Evolutionary conservation across 2,329 filamentous ascomycete species (phyloP), one percentile per base, ranked within the genome.

Genomic region (Hypoxylon sp.): DNA sequence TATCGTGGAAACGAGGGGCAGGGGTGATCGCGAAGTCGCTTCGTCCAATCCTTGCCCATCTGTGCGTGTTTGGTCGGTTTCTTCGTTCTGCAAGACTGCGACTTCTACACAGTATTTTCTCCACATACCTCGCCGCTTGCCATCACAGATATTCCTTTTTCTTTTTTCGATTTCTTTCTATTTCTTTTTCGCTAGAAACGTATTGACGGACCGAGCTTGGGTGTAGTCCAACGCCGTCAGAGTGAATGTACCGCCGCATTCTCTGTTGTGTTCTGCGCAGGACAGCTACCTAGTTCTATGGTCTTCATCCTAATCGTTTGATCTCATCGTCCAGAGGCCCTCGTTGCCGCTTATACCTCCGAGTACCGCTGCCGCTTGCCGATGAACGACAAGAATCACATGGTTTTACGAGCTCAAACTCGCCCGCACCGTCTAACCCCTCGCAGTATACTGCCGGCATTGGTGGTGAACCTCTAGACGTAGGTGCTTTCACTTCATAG

Each of bases 1-100:
- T 68, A 68, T 68, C 67, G 59, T 69, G 54, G 59, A 65, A 67
- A 62, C 52, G 59, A 63, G 59, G 62, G 54, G 51, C 61, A 65
- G 67, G 67, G 64, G 59, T 41, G 59, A 20, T 69, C 54, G 55
- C 59, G 59, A 65, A 64, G 47, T 68, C 64, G 61, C 67, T 69
- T 66, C 64, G 54, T 60, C 51, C 55, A 62, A 62, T 48, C 59
- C 59, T 62, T 62, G 59, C 51, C 55, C 59, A 64, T 67, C 61
- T 62, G 61, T 66, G 49, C 57, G 61, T 62, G 58, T 59, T 41
- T 59, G 59, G 56, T 41, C 47, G 52, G 48, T 62, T 53, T 58
- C 54, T 53, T 54, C 53, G 39, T 57, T 61, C 54, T 63, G 43
- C 32, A 37, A 49, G 52, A 62, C 53, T 61, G 55, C 56, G 52